Conservation (phyloP, 371 early-diverging fungal species). For the Saksenaea oblongispora region DNA sequence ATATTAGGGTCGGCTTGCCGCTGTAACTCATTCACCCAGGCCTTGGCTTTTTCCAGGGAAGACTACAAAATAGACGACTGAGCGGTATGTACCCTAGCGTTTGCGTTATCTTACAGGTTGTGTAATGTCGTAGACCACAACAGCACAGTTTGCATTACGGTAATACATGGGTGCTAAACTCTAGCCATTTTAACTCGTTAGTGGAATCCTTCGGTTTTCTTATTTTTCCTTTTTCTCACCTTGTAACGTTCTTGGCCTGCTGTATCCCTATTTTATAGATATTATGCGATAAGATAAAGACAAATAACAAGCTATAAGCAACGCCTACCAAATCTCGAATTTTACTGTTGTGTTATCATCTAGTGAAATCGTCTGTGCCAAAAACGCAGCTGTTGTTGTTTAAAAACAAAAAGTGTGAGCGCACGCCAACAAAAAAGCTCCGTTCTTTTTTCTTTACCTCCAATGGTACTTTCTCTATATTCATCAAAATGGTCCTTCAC, state of each 20-base stretch:
- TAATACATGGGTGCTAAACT: constrained; percentile 99
- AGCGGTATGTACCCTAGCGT: constrained; percentile 11
- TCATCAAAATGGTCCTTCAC: constrained; percentile 97
- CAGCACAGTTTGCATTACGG: constrained; percentile 94
- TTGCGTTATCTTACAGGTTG: constrained; percentile 62
- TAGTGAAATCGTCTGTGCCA: constrained; percentile 72
- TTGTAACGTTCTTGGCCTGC: constrained; percentile 96
- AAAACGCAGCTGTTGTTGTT: constrained; percentile 67
- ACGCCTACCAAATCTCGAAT: constrained; percentile 82
- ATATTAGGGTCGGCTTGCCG: constrained; percentile 95
- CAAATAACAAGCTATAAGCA: not conserved
- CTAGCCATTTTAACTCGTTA: constrained; percentile 36
- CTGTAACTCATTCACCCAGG: constrained; percentile 98
- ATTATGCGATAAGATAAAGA: constrained; percentile 7
- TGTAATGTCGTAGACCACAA: constrained; percentile 98
- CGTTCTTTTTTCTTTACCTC: constrained; percentile 60
- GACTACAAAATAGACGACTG: constrained; percentile 45
- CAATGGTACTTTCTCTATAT: constrained; percentile 98
- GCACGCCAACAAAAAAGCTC: not conserved
- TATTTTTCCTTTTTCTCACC: constrained; percentile 41
- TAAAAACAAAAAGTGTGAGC: not conserved
- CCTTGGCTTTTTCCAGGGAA: constrained; percentile 95
- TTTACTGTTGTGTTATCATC: constrained; percentile 77
- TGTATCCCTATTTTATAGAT: constrained; percentile 73
- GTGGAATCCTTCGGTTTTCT: not conserved